Conservation (phyloP, 2,329 filamentous ascomycete species). For the Tolypocladium inflatum region DNA sequence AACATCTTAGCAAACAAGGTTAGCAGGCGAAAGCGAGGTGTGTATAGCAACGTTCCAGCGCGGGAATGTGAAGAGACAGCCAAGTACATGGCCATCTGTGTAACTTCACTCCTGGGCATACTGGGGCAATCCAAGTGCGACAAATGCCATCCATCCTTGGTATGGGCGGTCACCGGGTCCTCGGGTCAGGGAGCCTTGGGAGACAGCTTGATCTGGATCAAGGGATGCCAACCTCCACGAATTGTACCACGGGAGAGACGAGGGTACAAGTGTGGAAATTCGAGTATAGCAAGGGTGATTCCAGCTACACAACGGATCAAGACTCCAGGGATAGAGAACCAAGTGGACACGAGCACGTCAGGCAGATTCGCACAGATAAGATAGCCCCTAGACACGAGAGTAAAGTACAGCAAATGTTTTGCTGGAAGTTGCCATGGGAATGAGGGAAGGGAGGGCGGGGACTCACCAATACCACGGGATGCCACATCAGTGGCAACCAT, state of each 20-base stretch:
- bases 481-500: conserved; percentile 99
- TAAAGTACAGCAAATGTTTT: conserved; percentile 64
- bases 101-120: conserved; percentile 45
- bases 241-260: conserved; percentile 56
- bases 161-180: conserved; percentile 46
- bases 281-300: conserved; percentile 53
- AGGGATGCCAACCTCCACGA: conserved; percentile 66
- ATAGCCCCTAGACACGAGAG: conserved; percentile 84
- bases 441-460: conserved; percentile 21
- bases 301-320: conserved; percentile 52
- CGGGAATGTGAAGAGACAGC: conserved; percentile 33
- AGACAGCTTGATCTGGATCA: conserved; percentile 64
- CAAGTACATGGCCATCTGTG: conserved; percentile 41
- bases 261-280: conserved; percentile 66
- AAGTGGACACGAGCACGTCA: conserved; percentile 76
- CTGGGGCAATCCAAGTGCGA: conserved; percentile 51
- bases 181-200: conserved; percentile 48
- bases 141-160: conserved; percentile 41
- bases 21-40: conserved; percentile 55
- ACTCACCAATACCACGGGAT: conserved; percentile 99
- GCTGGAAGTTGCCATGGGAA: conserved; percentile 45
- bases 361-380: conserved; percentile 86
- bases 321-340: conserved; percentile 74
- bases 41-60: conserved; percentile 56
- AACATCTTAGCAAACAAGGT: conserved; percentile 77